Evolutionary conservation across 305 asterid species (phyloP), one percentile per base, ranked within the genome.

Genomic region (Solanum aculeatissimum): DNA sequence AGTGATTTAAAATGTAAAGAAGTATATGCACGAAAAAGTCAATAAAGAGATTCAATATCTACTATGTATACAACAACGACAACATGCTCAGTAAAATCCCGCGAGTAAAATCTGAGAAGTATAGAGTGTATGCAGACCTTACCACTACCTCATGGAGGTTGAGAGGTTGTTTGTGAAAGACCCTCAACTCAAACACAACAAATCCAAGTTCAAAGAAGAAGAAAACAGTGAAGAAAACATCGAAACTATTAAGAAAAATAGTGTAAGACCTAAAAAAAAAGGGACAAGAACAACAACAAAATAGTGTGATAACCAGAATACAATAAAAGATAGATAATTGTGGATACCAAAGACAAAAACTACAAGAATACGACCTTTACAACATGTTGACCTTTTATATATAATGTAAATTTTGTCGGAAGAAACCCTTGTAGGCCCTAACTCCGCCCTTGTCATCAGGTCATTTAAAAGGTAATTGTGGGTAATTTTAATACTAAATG

Each of bases 41-140:
- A 16, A 35, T 0, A 66, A 66, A 8, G 8, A 0, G 2, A 32
- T 68, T 14, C 75, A 66, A 66, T 2, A 7, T 29, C 13, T 65
- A 65, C 9, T 65, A 65, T 65, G 27, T 14, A 63, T 3, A n/a
- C 6, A 57, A 47, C 6, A 2, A 47, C 60, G 11, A 42, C 9
- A 54, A 54, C 51, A 45, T 45, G 12, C 0, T 2, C 7, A 49
- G 8, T 51, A 6, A 51, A 14, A 15, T 51, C 6, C 3, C 7
- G 1, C 14, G 9, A 4, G 27, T 57, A 0, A 0, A 0, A 2
- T n/a, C 0, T 4, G 0, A 2, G 4, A 9, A 9, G 6, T 0
- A 2, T 57, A n/a, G 29, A 57, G 15, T n/a, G 1, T 57, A n/a
- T 13, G 11, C 1, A 57, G 0, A 21, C 12, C 15, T 57, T 10